Conservation (phyloP, 202 grass and related monocot genomes). For the Panicum hallii region DNA sequence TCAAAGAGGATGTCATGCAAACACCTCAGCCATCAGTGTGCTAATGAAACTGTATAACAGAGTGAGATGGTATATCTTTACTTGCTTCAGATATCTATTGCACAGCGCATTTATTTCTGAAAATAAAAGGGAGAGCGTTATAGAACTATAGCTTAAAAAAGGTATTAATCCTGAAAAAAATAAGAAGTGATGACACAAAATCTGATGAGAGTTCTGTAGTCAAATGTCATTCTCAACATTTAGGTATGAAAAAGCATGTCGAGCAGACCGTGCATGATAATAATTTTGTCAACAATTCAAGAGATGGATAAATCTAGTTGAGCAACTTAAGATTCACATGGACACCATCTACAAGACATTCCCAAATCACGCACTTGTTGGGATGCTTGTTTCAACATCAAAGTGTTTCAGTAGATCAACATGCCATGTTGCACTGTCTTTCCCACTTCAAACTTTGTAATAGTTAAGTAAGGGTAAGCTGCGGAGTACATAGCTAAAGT, state of each 20-base stretch:
- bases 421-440: neutral
- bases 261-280: neutral
- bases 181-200: slow-evolving; percentile 16
- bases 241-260: slow-evolving; percentile 2
- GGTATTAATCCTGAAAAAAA: neutral
- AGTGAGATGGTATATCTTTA: slow-evolving; percentile 17
- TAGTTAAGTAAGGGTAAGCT: neutral
- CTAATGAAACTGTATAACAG: slow-evolving; percentile 3
- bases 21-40: slow-evolving; percentile 43
- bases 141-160: slow-evolving; percentile 26
- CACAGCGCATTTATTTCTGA: slow-evolving; percentile 26
- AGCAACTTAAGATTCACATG: neutral
- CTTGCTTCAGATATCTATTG: slow-evolving; percentile 15
- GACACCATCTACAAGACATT: slow-evolving; percentile 1
- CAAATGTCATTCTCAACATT: slow-evolving; percentile 5
- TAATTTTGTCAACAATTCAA: neutral
- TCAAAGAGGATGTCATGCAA: slow-evolving; percentile 43
- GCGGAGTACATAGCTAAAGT: neutral
- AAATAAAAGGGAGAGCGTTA: slow-evolving; percentile 8
- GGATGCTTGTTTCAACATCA: neutral
- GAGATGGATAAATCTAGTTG: slow-evolving; percentile 9
- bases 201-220: neutral
- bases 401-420: neutral
- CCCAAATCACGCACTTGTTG: neutral
- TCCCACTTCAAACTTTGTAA: neutral